phyloP scores from a whole-genome alignment of 331 rosid genomes.

The Quercus lobata region DNA sequence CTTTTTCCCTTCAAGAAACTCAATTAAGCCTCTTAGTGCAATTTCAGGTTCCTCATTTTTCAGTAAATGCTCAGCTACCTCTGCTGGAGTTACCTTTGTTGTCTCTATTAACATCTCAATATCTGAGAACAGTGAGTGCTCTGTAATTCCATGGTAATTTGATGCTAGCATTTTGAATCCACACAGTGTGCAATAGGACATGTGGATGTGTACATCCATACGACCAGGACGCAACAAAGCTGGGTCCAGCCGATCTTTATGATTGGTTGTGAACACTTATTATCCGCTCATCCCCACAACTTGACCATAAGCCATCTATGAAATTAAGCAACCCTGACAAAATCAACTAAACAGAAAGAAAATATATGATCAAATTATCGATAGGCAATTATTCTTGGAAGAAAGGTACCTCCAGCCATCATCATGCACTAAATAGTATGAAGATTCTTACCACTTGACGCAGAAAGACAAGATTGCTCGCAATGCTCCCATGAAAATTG shows the following conservation, averaged over 20 bases:
- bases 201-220: conserved; percentile 22
- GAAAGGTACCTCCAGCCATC: not conserved
- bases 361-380: not conserved
- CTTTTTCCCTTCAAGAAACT: conserved; percentile 17
- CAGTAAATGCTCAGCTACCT: conserved; percentile 18
- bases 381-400: not conserved
- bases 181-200: conserved; percentile 14
- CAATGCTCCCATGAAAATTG: not conserved
- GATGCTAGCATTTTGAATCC: conserved; percentile 18
- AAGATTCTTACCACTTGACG: too few species aligned
- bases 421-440: too few species aligned
- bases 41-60: conserved; percentile 18
- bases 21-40: conserved; percentile 10
- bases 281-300: conserved; percentile 29
- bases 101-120: conserved; percentile 6
- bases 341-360: conserved; percentile 8
- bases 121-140: conserved; percentile 16
- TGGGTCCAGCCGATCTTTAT: conserved; percentile 17
- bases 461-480: not conserved
- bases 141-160: conserved; percentile 12
- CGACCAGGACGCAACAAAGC: conserved; percentile 26
- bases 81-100: conserved; percentile 19
- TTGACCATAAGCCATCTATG: conserved; percentile 25
- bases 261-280: conserved; percentile 23
- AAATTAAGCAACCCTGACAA: conserved; percentile 26